A percentile compares a stretch with the other conserved stretches of the same genome.
Evolutionary conservation across 139 green algal species (phyloP).

Genomic region (Chlorella sorokiniana): DNA sequence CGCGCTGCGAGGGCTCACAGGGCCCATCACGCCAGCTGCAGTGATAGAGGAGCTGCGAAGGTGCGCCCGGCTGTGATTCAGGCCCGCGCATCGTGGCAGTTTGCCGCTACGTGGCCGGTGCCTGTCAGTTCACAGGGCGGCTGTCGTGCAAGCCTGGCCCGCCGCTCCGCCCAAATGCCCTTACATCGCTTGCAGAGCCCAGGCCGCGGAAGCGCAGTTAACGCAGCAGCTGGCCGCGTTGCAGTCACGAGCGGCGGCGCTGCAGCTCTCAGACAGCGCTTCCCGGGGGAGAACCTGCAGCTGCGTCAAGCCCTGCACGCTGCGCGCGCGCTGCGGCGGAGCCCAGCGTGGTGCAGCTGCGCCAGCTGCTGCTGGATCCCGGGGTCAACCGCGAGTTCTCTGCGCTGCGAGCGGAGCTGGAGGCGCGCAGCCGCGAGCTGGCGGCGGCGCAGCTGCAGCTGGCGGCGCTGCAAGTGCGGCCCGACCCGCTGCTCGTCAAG

Average conservation of each 20-base stretch:
- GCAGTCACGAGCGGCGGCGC: neutral
- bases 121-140: neutral
- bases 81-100: too few species aligned
- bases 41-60: conserved; percentile 10
- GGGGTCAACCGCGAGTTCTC: conserved; percentile 15
- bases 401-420: conserved; percentile 9
- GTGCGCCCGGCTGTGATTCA: too few species aligned
- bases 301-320: conserved; percentile 29
- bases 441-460: conserved; percentile 17
- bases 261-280: neutral
- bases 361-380: conserved; percentile 32
- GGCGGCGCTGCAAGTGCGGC: neutral
- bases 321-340: conserved; percentile 12
- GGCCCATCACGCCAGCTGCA: neutral
- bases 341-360: conserved; percentile 37
- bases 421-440: conserved; percentile 10
- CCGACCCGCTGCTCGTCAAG: conserved; percentile 18
- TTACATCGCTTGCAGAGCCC: neutral
- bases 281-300: conserved; percentile 11
- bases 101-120: neutral
- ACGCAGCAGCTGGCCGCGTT: conserved; percentile 15
- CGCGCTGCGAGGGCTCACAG: neutral
- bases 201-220: conserved; percentile 4
- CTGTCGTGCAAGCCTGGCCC: neutral
- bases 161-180: neutral